These are phyloP conservation scores for Phytophthora uliginosa DNA, from an alignment of 352 stramenopile species.

Conservation along the genomic window DNA sequence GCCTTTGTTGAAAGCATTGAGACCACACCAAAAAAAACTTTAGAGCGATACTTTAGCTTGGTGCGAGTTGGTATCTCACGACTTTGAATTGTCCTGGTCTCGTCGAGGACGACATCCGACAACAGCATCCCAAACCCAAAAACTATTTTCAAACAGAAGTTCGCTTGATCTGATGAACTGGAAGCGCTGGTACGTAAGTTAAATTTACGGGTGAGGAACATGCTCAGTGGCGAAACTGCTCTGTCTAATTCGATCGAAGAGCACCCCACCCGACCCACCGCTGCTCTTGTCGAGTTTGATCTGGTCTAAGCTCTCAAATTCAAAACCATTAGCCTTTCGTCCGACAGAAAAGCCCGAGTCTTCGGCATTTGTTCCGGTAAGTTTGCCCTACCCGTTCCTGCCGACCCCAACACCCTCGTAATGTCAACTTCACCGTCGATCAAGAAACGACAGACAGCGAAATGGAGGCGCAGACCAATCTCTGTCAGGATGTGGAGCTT, in stretches of 20 bases:
- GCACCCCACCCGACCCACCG: background rate
- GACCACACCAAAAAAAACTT: too few species aligned
- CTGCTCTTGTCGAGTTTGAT: background rate
- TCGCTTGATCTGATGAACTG: background rate
- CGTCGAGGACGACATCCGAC: too few species aligned
- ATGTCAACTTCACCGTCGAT: background rate
- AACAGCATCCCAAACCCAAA: background rate
- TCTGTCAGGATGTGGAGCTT: background rate
- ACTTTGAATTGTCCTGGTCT: too few species aligned
- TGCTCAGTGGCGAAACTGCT: background rate
- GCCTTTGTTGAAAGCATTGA: too few species aligned
- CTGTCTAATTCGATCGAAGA: too few species aligned
- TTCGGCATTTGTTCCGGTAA: too few species aligned
- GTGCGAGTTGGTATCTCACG: too few species aligned
- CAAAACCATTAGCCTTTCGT: background rate
- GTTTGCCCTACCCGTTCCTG: too few species aligned
- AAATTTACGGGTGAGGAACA: background rate
- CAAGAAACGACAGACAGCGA: background rate
- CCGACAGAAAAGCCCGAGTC: background rate
- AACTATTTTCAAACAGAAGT: background rate
- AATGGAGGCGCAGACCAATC: background rate
- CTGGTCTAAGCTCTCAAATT: background rate
- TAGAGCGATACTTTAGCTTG: too few species aligned
- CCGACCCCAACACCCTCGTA: background rate
- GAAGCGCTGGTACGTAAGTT: background rate